Base-by-base conservation (phyloP, 2,329 filamentous ascomycete genomes). In the Claviceps citrina region DNA sequence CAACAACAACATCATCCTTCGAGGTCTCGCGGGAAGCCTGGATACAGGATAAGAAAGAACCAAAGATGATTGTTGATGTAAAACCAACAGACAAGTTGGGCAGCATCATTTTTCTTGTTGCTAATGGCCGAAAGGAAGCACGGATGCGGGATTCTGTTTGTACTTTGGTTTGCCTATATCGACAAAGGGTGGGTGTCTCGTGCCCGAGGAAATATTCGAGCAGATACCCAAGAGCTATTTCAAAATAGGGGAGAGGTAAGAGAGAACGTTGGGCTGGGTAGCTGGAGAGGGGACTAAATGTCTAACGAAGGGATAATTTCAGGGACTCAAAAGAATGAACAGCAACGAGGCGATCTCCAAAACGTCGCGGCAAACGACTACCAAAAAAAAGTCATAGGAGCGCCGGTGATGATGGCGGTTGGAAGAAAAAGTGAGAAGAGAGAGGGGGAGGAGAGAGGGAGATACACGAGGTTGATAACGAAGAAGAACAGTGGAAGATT, bases 41-140 rank as follows among this genome's bases (percentile, higher is more conserved):
- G 26, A 34, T 25, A 31, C n/a, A 39, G 33, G 28, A 54, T 30
- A 36, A 46, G 3, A 39, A 10, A 18, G 25, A 39, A 10, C 20
- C 37, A 16, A 39, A 25, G 37, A 36, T 13, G 13, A 43, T 22
- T 15, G 18, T 22, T 26, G 26, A 38, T 19, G 25, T 13, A 16
- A 36, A 22, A 27, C 31, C 41, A 22, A 36, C 32, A n/a, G 30
- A 27, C 13, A 36, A 19, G 16, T 13, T 39, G n/a, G 25, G 32
- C 25, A 32, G 16, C 24, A 25, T 43, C 41, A 43, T 43, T 10
- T 31, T 39, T 20, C 7, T 16, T 10, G 4, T 27, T 39, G 20
- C 8, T 16, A 13, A 20, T 20, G 12, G 6, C 7, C 7, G 20
- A 4, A 13, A 20, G 16, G 20, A 26, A 18, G 8, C 22, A 22